A percentile compares a stretch with the other conserved stretches of the same genome.
phyloP scores from a whole-genome alignment of 352 stramenopile genomes.

The Globisporangium irregulare region DNA sequence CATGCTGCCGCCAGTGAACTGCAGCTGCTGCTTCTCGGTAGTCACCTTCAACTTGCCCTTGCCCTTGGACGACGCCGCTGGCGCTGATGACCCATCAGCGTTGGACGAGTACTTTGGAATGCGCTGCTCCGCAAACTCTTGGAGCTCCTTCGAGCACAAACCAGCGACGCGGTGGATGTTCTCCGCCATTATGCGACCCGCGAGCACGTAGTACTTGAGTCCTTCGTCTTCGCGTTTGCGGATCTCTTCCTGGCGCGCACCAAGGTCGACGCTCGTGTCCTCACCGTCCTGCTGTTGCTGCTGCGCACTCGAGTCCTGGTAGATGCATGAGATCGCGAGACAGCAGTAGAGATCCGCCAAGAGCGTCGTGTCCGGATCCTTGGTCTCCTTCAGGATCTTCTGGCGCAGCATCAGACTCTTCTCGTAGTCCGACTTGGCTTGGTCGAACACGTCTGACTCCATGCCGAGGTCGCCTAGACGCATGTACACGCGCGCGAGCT shows the following conservation, averaged over 20 bases:
- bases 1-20: conserved; percentile 47
- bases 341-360: conserved; percentile 82
- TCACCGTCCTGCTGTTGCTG: conserved; percentile 15
- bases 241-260: conserved; percentile 14
- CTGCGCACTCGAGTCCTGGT: conserved; percentile 47
- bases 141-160: conserved; percentile 35
- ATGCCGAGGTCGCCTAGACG: conserved; percentile 75
- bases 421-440: conserved; percentile 75
- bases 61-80: conserved; percentile 29
- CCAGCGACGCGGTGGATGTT: conserved; percentile 68
- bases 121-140: conserved; percentile 46
- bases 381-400: conserved; percentile 63
- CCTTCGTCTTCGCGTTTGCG: conserved; percentile 46
- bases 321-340: conserved; percentile 83
- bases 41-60: conserved; percentile 71
- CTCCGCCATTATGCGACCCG: conserved; percentile 73
- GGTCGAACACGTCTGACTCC: conserved; percentile 79
- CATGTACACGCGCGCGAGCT: conserved; percentile 79
- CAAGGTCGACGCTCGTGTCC: background rate
- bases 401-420: conserved; percentile 67
- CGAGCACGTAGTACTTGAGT: conserved; percentile 80
- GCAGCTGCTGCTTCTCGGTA: conserved; percentile 27
- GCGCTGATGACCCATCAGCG: background rate
- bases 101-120: conserved; percentile 49
- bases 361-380: conserved; percentile 74